Evolutionary conservation across 768 basidiomycete species (phyloP).

Genomic region (Termitomyces sp.): DNA sequence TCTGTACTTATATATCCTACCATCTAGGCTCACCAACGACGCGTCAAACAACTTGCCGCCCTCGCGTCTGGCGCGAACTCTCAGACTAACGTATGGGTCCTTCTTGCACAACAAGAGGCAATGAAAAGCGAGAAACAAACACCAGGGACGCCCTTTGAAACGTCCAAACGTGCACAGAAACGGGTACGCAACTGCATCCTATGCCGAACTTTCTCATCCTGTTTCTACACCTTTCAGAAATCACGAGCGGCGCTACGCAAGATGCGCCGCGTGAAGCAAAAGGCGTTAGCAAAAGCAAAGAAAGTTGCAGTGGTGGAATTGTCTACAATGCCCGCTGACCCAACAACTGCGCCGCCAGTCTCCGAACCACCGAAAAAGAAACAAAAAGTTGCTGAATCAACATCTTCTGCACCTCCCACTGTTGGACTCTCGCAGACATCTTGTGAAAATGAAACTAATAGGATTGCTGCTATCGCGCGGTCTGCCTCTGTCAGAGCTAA

Average conservation of each 20-base stretch:
- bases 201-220: neutral
- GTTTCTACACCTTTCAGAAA: conserved; percentile 27
- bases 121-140: conserved; percentile 19
- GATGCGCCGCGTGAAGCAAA: conserved; percentile 43
- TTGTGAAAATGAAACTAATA: conserved; percentile 5
- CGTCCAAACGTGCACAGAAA: conserved; percentile 59
- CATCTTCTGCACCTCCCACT: conserved; percentile 2
- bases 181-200: conserved; percentile 33
- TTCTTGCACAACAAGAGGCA: conserved; percentile 24
- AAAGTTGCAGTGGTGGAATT: neutral
- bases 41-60: conserved; percentile 43
- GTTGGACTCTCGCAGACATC: neutral
- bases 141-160: conserved; percentile 16
- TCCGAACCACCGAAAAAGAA: conserved; percentile 14
- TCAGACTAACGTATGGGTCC: conserved; percentile 41
- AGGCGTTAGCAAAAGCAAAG: conserved; percentile 32
- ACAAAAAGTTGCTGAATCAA: conserved; percentile 10
- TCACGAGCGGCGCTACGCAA: conserved; percentile 38
- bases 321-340: neutral
- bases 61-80: conserved; percentile 34
- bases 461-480: conserved; percentile 27
- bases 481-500: conserved; percentile 32
- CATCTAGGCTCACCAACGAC: conserved; percentile 58
- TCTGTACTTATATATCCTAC: conserved; percentile 9
- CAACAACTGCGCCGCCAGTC: neutral